phyloP scores from a whole-genome alignment of 768 basidiomycete genomes.

The Astraeus odoratus region DNA sequence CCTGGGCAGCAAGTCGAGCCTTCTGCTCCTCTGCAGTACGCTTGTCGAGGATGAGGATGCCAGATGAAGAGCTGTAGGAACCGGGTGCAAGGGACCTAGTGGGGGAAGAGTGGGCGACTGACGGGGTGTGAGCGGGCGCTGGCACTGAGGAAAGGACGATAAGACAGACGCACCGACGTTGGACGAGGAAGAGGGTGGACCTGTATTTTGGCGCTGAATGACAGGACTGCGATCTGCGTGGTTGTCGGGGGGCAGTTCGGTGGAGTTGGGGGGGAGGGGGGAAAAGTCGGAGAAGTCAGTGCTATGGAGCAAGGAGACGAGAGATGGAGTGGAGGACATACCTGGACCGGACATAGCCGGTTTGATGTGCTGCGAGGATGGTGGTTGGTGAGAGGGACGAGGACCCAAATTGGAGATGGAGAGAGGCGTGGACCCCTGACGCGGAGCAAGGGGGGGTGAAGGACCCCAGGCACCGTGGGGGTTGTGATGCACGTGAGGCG shows the following conservation, averaged over 20 bases:
- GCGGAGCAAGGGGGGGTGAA: constrained; percentile 11
- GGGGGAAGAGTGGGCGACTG: constrained; percentile 23
- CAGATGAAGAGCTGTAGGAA: constrained; percentile 18
- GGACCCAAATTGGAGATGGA: constrained; percentile 22
- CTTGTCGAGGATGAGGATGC: constrained; percentile 24
- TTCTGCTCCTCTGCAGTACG: constrained; percentile 26
- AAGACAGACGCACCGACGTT: constrained; percentile 15
- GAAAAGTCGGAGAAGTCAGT: no score
- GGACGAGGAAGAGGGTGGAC: constrained; percentile 20
- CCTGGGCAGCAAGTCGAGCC: constrained; percentile 16
- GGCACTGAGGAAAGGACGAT: neutral
- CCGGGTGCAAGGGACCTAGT: constrained; percentile 10
- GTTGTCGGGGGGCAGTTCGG: neutral
- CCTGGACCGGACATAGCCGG: constrained; percentile 28
- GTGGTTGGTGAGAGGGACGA: constrained; percentile 24
- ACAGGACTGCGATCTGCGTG: constrained; percentile 24
- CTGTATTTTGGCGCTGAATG: constrained; percentile 20
- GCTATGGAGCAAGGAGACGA: neutral
- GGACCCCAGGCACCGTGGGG: constrained; percentile 28
- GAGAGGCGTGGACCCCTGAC: constrained; percentile 27
- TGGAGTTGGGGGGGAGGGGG: no score
- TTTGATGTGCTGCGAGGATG: constrained; percentile 22
- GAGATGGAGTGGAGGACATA: constrained; percentile 6
- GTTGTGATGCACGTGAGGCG: constrained; percentile 23
- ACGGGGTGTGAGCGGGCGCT: constrained; percentile 4